phyloP scores from a whole-genome alignment of 306 rosid species.

The Rosa multiflora region DNA sequence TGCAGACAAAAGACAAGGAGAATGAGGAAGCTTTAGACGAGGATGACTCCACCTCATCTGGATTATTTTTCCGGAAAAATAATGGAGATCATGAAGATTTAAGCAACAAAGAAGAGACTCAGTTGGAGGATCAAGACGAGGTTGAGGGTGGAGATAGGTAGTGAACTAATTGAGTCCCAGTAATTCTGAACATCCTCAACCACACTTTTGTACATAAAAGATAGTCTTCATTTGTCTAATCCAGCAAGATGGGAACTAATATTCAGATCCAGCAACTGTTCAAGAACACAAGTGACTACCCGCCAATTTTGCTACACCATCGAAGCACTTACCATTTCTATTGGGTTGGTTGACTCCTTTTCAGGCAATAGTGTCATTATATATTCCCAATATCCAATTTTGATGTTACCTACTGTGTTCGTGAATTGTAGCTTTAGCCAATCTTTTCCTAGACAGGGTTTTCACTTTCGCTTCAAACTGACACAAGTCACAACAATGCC shows the following conservation, averaged over 20 bases:
- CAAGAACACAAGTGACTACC: background rate
- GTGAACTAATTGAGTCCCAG: constrained; percentile 22
- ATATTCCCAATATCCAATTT: constrained; percentile 10
- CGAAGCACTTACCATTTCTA: background rate
- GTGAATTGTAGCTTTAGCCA: background rate
- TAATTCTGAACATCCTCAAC: constrained; percentile 10
- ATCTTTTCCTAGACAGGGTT: background rate
- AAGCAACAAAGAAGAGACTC: constrained; percentile 72
- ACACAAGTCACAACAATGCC: background rate
- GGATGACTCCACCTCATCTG: constrained; percentile 63
- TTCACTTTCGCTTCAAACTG: background rate
- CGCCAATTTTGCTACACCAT: background rate
- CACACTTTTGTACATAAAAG: constrained; percentile 32
- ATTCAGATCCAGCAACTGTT: background rate
- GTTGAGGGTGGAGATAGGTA: constrained; percentile 82
- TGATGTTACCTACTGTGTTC: constrained; percentile 4
- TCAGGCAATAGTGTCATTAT: background rate
- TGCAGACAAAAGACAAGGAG: constrained; percentile 68
- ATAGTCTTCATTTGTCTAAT: constrained; percentile 27
- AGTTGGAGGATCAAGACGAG: constrained; percentile 89
- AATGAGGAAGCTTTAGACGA: constrained; percentile 76
- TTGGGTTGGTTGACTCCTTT: background rate
- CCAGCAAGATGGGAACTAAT: constrained; percentile 16
- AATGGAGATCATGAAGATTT: constrained; percentile 56
- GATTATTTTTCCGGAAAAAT: constrained; percentile 56